phyloP scores from a whole-genome alignment of 2,329 filamentous ascomycete genomes.

The Pestalotiopsis sp. region DNA sequence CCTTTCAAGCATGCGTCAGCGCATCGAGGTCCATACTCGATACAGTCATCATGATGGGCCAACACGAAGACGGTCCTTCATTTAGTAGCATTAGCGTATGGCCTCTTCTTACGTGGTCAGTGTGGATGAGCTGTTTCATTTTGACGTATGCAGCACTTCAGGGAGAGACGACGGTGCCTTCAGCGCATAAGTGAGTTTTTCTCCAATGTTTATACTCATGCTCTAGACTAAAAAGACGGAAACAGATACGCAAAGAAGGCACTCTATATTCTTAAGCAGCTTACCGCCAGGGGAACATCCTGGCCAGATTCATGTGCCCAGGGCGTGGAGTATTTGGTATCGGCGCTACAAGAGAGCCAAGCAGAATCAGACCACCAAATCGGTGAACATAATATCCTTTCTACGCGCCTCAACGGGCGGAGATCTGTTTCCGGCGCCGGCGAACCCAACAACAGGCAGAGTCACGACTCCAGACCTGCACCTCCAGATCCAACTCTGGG shows the following conservation, averaged over 20 bases:
- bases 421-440: neutral
- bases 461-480: neutral
- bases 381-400: neutral
- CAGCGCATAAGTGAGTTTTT: slow-evolving; percentile 15
- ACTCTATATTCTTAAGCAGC: slow-evolving; percentile 17
- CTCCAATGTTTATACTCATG: neutral
- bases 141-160: slow-evolving; percentile 20
- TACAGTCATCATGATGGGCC: slow-evolving; percentile 13
- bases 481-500: neutral
- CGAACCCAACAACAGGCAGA: neutral
- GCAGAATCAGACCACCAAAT: neutral
- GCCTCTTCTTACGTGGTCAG: slow-evolving; percentile 23
- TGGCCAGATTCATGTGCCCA: slow-evolving; percentile 21
- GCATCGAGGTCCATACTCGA: slow-evolving; percentile 21
- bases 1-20: slow-evolving; percentile 21
- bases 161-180: slow-evolving; percentile 18
- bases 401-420: neutral
- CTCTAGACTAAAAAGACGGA: neutral
- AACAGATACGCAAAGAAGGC: slow-evolving; percentile 20
- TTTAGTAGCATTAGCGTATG: slow-evolving; percentile 15
- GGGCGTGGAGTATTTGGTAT: slow-evolving; percentile 18
- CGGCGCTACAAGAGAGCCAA: slow-evolving; percentile 13
- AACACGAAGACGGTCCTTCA: neutral
- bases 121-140: slow-evolving; percentile 25
- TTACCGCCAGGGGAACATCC: slow-evolving; percentile 18